These are phyloP conservation scores for Glebionis coronaria DNA, from an alignment of 129 eudicot genomes.

Conservation along the genomic window DNA sequence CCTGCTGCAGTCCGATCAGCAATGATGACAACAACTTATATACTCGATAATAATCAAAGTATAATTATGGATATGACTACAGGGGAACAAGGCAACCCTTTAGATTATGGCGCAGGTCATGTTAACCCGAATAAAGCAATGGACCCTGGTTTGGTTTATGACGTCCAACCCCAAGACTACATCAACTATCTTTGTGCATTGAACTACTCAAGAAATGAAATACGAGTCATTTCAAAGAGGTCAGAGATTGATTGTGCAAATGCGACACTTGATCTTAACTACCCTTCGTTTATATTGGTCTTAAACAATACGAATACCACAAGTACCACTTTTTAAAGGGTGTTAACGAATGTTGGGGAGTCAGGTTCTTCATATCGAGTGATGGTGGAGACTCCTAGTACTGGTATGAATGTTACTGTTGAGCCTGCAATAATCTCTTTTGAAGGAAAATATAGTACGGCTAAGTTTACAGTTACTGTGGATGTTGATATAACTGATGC, in stretches of 20 bases:
- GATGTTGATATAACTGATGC: constrained; percentile 16
- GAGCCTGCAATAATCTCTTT: constrained; percentile 20
- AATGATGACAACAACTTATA: constrained; percentile 40
- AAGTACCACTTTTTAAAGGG: constrained; percentile 20
- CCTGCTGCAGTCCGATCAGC: constrained; percentile 45
- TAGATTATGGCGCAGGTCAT: constrained; percentile 29
- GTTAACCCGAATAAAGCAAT: constrained; percentile 26
- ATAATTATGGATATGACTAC: constrained; percentile 16
- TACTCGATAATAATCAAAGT: constrained; percentile 18
- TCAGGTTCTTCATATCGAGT: constrained; percentile 19
- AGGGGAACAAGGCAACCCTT: constrained; percentile 15
- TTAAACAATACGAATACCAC: constrained; percentile 33
- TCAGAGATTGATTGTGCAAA: constrained; percentile 18
- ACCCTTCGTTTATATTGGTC: constrained; percentile 31
- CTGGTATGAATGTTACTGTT: constrained; percentile 19
- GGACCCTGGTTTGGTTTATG: constrained; percentile 28
- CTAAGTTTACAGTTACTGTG: constrained; percentile 26
- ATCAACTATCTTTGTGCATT: constrained; percentile 24
- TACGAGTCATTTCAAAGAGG: constrained; percentile 19
- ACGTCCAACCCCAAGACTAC: constrained; percentile 17
- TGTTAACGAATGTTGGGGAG: constrained; percentile 22
- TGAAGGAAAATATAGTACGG: constrained; percentile 15
- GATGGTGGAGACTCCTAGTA: constrained; percentile 18
- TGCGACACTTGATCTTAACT: constrained; percentile 19
- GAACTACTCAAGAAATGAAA: constrained; percentile 19